phyloP scores from a whole-genome alignment of 2,329 filamentous ascomycete species.

The Sclerotinia subarctica region DNA sequence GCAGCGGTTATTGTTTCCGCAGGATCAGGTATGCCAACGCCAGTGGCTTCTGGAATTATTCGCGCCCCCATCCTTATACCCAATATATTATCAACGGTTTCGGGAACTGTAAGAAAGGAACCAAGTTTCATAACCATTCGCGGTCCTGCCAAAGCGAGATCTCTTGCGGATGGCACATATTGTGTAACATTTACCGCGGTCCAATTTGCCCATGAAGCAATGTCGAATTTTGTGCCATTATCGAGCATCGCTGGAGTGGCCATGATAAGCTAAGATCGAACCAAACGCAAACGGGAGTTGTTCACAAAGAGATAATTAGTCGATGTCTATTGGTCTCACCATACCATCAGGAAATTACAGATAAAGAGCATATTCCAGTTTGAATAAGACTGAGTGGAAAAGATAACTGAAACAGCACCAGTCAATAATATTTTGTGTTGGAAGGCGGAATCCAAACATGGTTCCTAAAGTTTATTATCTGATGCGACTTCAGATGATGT shows the following conservation, averaged over 20 bases:
- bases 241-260: slow-evolving; percentile 28
- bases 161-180: slow-evolving; percentile 62
- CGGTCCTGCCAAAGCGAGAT: slow-evolving; percentile 66
- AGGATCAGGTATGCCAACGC: slow-evolving; percentile 42
- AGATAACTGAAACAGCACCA: background rate
- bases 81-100: slow-evolving; percentile 54
- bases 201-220: slow-evolving; percentile 54
- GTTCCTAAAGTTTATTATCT: background rate
- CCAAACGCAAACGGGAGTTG: slow-evolving; percentile 7
- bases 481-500: background rate
- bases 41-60: slow-evolving; percentile 57
- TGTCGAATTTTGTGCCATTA: slow-evolving; percentile 40
- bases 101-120: slow-evolving; percentile 58
- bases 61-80: slow-evolving; percentile 54
- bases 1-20: slow-evolving; percentile 43
- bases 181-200: slow-evolving; percentile 52
- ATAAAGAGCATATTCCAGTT: slow-evolving; percentile 20
- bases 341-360: slow-evolving; percentile 6
- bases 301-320: slow-evolving; percentile 19
- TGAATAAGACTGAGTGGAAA: background rate
- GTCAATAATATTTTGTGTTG: background rate
- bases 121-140: slow-evolving; percentile 67
- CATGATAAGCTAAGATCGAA: slow-evolving; percentile 25
- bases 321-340: slow-evolving; percentile 18
- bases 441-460: background rate